Conservation (phyloP, 106 monocot species). For the Dendrobium huoshanense region DNA sequence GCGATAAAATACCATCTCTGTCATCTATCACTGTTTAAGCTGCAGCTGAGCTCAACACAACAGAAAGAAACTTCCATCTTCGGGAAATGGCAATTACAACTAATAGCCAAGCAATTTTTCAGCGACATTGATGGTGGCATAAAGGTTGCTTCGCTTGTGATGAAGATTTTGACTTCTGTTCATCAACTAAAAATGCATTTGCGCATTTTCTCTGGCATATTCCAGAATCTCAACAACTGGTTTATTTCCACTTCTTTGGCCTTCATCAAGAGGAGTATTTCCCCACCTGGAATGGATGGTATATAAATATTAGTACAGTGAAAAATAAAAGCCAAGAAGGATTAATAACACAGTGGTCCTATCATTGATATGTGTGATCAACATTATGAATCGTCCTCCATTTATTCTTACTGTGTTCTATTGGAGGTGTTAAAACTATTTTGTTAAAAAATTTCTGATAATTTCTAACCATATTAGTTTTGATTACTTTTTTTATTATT, state of each 20-base stretch:
- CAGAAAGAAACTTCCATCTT: background rate
- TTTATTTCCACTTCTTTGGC: conserved; percentile 52
- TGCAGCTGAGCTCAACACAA: background rate
- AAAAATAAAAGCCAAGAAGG: background rate
- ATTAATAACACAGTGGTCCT: too few relatives aligned
- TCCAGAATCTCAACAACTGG: conserved; percentile 50
- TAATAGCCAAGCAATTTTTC: background rate
- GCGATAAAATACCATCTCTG: background rate
- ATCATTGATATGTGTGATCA: too few relatives aligned
- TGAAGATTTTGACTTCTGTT: too few relatives aligned
- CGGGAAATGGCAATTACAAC: background rate
- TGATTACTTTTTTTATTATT: too few relatives aligned
- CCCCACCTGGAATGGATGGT: conserved; percentile 42
- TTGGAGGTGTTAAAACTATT: too few relatives aligned
- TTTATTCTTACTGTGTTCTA: too few relatives aligned
- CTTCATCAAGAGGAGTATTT: conserved; percentile 69
- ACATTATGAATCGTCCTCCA: too few relatives aligned
- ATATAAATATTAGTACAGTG: background rate
- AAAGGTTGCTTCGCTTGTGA: too few relatives aligned
- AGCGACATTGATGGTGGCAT: background rate
- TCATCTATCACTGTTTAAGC: background rate
- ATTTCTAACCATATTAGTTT: too few relatives aligned
- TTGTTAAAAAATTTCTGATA: too few relatives aligned
- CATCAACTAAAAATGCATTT: too few relatives aligned
- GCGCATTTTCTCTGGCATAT: conserved; percentile 23